Evolutionary conservation across 352 stramenopile genomes (phyloP).

Genomic region (Pythium rhizo-oryzae): DNA sequence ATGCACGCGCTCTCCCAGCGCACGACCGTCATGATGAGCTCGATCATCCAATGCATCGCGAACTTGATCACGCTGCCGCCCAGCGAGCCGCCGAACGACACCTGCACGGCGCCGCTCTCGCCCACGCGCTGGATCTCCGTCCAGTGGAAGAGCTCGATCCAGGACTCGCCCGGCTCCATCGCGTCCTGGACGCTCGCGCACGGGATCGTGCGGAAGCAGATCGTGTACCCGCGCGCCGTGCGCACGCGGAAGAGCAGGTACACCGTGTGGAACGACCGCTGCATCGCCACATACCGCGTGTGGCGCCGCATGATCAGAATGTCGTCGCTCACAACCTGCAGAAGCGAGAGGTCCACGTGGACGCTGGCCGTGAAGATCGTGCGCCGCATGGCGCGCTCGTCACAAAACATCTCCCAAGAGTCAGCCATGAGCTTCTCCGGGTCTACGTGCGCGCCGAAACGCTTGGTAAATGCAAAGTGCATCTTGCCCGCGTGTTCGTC

Average conservation of each 20-base stretch:
- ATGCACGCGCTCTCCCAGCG: conserved; percentile 67
- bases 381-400: conserved; percentile 51
- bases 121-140: conserved; percentile 38
- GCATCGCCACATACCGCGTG: conserved; percentile 55
- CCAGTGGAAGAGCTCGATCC: conserved; percentile 78
- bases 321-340: conserved; percentile 57
- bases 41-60: conserved; percentile 74
- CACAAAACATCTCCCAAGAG: conserved; percentile 51
- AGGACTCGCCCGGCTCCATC: conserved; percentile 49
- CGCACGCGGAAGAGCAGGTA: conserved; percentile 70
- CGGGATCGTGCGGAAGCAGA: conserved; percentile 72
- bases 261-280: conserved; percentile 63
- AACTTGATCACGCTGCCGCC: conserved; percentile 60
- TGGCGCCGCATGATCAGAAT: conserved; percentile 57
- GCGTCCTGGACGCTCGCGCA: conserved; percentile 49
- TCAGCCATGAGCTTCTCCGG: conserved; percentile 44
- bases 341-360: conserved; percentile 42
- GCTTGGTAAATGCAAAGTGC: conserved; percentile 69
- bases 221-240: conserved; percentile 50
- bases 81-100: conserved; percentile 61
- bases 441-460: conserved; percentile 35
- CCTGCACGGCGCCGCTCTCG: conserved; percentile 30
- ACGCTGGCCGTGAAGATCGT: conserved; percentile 57
- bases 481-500: conserved; percentile 46
- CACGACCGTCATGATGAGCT: conserved; percentile 74